Conservation (phyloP, 2,329 filamentous ascomycete genomes). For the Phyllachora maydis region DNA sequence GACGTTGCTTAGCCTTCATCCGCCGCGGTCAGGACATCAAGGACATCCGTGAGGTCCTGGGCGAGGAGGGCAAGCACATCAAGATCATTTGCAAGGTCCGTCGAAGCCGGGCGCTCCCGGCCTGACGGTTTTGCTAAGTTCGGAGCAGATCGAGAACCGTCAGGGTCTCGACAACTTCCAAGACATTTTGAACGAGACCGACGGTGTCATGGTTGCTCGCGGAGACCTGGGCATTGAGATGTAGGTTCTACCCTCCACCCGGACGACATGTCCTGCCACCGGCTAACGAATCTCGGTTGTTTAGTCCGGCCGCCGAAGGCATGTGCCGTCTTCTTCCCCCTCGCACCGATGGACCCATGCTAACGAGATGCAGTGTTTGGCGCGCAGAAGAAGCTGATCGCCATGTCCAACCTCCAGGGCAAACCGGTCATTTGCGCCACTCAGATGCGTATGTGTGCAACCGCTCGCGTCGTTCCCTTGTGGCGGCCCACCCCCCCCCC, state of each 20-base stretch:
- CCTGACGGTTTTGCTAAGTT: no score
- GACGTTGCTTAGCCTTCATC: conserved; percentile 46
- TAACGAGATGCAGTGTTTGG: conserved; percentile 42
- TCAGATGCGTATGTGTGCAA: no score
- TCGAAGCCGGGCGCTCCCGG: no score
- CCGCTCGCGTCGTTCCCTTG: no score
- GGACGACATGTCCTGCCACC: no score
- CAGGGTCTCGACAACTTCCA: conserved; percentile 99
- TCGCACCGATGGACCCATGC: no score
- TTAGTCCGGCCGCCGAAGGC: no score
- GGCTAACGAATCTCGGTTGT: no score
- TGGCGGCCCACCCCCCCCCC: no score
- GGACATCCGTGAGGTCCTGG: conserved; percentile 79
- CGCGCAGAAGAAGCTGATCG: conserved; percentile 99
- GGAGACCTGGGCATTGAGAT: conserved; percentile 71
- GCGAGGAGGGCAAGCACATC: conserved; percentile 82
- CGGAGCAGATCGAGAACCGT: conserved; percentile 98
- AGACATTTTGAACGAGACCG: conserved; percentile 87
- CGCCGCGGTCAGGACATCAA: conserved; percentile 83
- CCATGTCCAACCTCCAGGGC: conserved; percentile 98
- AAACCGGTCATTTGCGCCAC: conserved; percentile 98
- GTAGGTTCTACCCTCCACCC: background rate
- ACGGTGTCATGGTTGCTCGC: conserved; percentile 99
- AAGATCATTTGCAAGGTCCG: conserved; percentile 99
- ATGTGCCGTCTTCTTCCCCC: no score